Conservation (phyloP, 768 basidiomycete genomes). For the Fomitopsis pulvina region DNA sequence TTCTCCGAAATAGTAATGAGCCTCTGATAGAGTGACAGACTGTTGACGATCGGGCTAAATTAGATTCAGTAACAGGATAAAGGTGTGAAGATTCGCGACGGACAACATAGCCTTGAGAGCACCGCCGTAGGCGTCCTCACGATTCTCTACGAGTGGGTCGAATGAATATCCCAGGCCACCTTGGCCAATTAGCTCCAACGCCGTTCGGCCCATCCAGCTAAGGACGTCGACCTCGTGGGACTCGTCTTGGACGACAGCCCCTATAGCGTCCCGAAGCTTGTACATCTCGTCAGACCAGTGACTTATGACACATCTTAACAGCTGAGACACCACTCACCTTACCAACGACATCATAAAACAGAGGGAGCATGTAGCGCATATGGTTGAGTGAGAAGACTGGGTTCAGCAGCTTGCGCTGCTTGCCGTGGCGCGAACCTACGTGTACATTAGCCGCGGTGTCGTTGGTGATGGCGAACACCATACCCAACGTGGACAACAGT, state of each 20-base stretch:
- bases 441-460: neutral
- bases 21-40: slow-evolving; percentile 40
- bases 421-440: slow-evolving; percentile 11
- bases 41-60: slow-evolving; percentile 18
- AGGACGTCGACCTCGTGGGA: slow-evolving; percentile 6
- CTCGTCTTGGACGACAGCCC: neutral
- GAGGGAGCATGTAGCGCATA: slow-evolving; percentile 14
- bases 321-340: neutral
- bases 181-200: slow-evolving; percentile 20
- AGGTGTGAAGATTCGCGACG: neutral
- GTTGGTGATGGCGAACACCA: neutral
- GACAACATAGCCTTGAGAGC: slow-evolving; percentile 19
- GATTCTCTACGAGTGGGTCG: slow-evolving; percentile 13
- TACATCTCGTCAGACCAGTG: neutral
- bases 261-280: slow-evolving; percentile 9
- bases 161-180: slow-evolving; percentile 21
- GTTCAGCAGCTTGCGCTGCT: slow-evolving; percentile 16
- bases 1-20: slow-evolving; percentile 38
- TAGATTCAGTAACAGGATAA: neutral
- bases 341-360: slow-evolving; percentile 8
- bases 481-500: slow-evolving; percentile 12
- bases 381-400: slow-evolving; percentile 12
- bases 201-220: slow-evolving; percentile 17
- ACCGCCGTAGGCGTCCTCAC: slow-evolving; percentile 12
- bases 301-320: neutral